A percentile compares a stretch with the other conserved stretches of the same genome.
Evolutionary conservation across 2,329 filamentous ascomycete genomes (phyloP).

Genomic region (Calonectria pseudoreteaudii): DNA sequence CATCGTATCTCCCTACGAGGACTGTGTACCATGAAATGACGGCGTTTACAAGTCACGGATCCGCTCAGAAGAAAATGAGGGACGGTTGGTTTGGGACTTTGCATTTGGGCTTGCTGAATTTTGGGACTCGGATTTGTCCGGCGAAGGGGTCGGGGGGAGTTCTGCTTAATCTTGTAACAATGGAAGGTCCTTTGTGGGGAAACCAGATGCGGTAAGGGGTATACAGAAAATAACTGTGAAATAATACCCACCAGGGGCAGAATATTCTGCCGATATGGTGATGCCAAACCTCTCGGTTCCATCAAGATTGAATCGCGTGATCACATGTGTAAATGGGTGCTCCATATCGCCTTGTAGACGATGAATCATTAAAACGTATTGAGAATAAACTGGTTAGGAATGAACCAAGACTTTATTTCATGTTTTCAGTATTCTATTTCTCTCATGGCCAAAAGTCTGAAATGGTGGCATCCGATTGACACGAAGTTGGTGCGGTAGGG

Average conservation of each 20-base stretch:
- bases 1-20: conserved; percentile 46
- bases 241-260: conserved; percentile 39
- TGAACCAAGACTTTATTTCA: background rate
- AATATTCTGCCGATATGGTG: conserved; percentile 17
- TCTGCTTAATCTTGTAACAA: conserved; percentile 44
- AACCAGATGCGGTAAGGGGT: conserved; percentile 33
- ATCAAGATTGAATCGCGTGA: conserved; percentile 16
- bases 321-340: conserved; percentile 20
- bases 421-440: background rate
- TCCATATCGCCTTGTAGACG: background rate
- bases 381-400: background rate
- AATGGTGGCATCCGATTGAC: background rate
- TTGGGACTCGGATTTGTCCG: conserved; percentile 44
- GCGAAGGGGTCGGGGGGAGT: conserved; percentile 44
- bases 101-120: conserved; percentile 44
- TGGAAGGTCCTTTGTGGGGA: conserved; percentile 35
- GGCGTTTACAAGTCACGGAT: conserved; percentile 50
- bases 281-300: conserved; percentile 12
- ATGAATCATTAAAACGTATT: background rate
- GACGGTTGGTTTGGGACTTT: conserved; percentile 44
- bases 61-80: conserved; percentile 41
- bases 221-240: conserved; percentile 43
- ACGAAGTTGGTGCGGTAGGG: background rate
- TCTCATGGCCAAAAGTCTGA: background rate
- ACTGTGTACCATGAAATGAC: conserved; percentile 56